Evolutionary conservation across 1,139 yeast genomes (phyloP), one percentile per base, ranked within the genome.

Genomic region (Pichia sp.): DNA sequence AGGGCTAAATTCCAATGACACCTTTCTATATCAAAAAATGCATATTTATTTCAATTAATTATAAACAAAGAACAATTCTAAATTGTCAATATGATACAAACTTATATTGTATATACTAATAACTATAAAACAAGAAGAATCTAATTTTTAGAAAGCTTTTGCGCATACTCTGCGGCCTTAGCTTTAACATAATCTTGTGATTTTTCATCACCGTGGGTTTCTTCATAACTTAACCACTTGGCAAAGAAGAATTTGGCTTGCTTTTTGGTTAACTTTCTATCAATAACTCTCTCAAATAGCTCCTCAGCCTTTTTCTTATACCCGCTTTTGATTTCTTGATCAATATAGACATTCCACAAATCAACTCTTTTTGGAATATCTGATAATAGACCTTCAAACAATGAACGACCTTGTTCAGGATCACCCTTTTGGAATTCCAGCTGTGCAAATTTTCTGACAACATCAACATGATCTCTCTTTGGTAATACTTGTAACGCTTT

Each of bases 201-300:
- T 66, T 80, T 83, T 46, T 72, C 77, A 59, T 86, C 94, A 26
- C 77, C 80, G 50, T 70, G 62, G 48, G 73, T 74, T 59, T 84
- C 90, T 66, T 88, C 97, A 59, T 70, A 85, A 27, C 74, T 69
- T 51, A 87, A 75, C 97, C 97, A 90, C 61, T 92, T 92, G 58
- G 81, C 85, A 69, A 88, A 90, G 75, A 92, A 86, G 69, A 86
- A 87, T 66, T 86, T 88, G 55, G 96, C 97, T 67, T 88, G 97
- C 64, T 90, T 92, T 64, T 83, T 77, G n/a, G 85, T 73, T 48
- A 90, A 65, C 64, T 85, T 86, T 64, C 75, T 79, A 46, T 77
- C 62, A 35, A 71, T 47, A 5, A 84, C 87, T 61, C 97, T 78
- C 64, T 88, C 96, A 58, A 88, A 90, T 51, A 92, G 69, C 31